These are phyloP conservation scores for Colletotrichum karsti DNA, from an alignment of 2,329 filamentous ascomycete genomes.

Conservation along the genomic window DNA sequence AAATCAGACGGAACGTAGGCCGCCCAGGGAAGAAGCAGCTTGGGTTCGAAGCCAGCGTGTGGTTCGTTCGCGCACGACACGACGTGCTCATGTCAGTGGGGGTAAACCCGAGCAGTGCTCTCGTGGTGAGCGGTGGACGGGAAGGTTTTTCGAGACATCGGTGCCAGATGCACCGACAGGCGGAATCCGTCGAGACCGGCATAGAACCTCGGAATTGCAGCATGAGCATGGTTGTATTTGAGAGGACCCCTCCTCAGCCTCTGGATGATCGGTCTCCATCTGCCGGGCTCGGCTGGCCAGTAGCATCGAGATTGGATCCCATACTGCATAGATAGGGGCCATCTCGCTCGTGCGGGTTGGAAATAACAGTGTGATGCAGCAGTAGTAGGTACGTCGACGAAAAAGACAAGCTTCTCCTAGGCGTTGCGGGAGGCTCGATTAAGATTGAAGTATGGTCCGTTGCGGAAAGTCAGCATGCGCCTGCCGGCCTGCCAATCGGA, in stretches of 20 bases:
- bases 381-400: too few species aligned
- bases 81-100: constrained; percentile 4
- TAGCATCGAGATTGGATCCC: not conserved
- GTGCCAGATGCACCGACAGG: constrained; percentile 22
- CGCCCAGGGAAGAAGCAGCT: not conserved
- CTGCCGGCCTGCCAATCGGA: not conserved
- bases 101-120: not conserved
- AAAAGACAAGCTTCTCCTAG: not conserved
- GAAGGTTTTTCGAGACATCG: constrained; percentile 21
- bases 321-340: too few species aligned
- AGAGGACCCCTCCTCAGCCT: not conserved
- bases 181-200: constrained; percentile 8
- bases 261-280: not conserved
- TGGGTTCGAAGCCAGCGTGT: not conserved
- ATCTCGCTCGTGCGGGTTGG: too few species aligned
- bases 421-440: too few species aligned
- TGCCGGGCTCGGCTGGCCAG: not conserved
- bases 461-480: not conserved
- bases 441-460: too few species aligned
- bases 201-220: not conserved
- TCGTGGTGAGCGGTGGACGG: not conserved
- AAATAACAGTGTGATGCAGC: too few species aligned
- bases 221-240: not conserved
- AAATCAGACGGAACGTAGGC: not conserved
- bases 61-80: not conserved